Percentiles rank a stretch among this genome's conserved stretches.
Conservation (phyloP, 169 alveolate genomes). For the Plasmodium knowlesi region DNA sequence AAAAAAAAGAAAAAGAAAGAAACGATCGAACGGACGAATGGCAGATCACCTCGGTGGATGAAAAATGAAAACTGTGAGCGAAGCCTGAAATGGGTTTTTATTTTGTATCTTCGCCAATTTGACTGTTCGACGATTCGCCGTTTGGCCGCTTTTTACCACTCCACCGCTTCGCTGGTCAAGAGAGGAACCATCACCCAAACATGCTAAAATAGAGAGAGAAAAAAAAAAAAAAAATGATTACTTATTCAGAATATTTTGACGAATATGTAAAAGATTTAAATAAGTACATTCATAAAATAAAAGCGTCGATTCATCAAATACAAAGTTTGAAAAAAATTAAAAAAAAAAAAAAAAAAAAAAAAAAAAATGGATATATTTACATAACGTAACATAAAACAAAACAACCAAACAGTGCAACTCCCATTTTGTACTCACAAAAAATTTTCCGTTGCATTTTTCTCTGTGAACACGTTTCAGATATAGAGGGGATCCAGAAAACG, state of each 20-base stretch:
- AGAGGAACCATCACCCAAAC: neutral
- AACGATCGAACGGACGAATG: neutral
- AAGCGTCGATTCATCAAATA: slow-evolving; percentile 32
- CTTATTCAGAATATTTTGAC: slow-evolving; percentile 72
- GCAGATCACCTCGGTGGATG: neutral
- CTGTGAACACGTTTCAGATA: slow-evolving; percentile 14
- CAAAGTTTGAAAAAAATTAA: slow-evolving; percentile 35
- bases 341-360: slow-evolving; percentile 1
- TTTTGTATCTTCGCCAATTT: neutral
- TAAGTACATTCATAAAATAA: slow-evolving; percentile 40
- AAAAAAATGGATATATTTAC: slow-evolving; percentile 4
- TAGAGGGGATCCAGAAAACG: slow-evolving; percentile 30
- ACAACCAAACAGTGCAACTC: neutral
- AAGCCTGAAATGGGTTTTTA: neutral
- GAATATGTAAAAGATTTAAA: slow-evolving; percentile 67
- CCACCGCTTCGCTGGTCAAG: neutral
- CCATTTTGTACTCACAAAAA: neutral
- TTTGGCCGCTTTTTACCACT: neutral
- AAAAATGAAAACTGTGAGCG: neutral
- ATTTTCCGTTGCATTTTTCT: neutral
- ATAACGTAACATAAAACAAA: slow-evolving; percentile 2
- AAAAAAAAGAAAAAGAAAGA: neutral
- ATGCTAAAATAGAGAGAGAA: neutral
- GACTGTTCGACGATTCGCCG: neutral
- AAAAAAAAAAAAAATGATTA: slow-evolving; percentile 66